Percentiles rank a stretch among this genome's conserved stretches.
These are phyloP conservation scores for Aspergillus incahuasiensis DNA, from an alignment of 495 filamentous ascomycete species.

Conservation along the genomic window DNA sequence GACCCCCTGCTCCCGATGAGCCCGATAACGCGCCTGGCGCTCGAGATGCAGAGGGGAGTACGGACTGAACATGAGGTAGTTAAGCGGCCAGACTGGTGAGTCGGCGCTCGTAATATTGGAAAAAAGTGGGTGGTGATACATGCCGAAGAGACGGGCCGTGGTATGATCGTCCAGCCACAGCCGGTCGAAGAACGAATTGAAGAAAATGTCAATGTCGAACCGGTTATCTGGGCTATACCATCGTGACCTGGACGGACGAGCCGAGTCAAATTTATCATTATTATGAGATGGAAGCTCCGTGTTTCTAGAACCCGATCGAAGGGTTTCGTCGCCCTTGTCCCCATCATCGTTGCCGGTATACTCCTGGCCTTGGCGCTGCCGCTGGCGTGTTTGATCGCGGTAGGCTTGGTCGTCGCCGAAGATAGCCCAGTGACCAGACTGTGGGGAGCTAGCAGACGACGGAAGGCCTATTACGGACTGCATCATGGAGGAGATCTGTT, in stretches of 20 bases:
- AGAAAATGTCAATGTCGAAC: slow-evolving; percentile 25
- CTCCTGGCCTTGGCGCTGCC: slow-evolving; percentile 2
- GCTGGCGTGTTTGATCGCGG: slow-evolving; percentile 19
- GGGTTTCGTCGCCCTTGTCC: slow-evolving; percentile 14
- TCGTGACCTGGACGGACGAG: slow-evolving; percentile 9
- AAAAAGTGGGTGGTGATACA: slow-evolving; percentile 24
- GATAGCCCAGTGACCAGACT: slow-evolving; percentile 31
- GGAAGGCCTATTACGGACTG: slow-evolving; percentile 49
- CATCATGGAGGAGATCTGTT: slow-evolving; percentile 52
- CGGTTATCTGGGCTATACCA: slow-evolving; percentile 16
- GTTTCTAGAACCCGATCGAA: slow-evolving; percentile 6
- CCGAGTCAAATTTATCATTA: not conserved
- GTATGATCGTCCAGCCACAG: slow-evolving; percentile 30
- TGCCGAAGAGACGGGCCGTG: slow-evolving; percentile 28
- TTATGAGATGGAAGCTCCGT: not conserved
- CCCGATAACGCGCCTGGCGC: slow-evolving; percentile 26
- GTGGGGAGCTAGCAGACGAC: slow-evolving; percentile 26
- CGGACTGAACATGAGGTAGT: slow-evolving; percentile 40
- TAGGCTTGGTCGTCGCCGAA: slow-evolving; percentile 31
- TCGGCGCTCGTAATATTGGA: slow-evolving; percentile 29
- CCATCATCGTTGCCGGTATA: slow-evolving; percentile 11
- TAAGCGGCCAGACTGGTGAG: slow-evolving; percentile 35
- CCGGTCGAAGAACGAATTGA: slow-evolving; percentile 36
- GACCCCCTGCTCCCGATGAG: slow-evolving; percentile 26
- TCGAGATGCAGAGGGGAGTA: slow-evolving; percentile 53